These are phyloP conservation scores for Globisporangium cystogenes DNA, from an alignment of 352 stramenopile genomes.

Conservation along the genomic window DNA sequence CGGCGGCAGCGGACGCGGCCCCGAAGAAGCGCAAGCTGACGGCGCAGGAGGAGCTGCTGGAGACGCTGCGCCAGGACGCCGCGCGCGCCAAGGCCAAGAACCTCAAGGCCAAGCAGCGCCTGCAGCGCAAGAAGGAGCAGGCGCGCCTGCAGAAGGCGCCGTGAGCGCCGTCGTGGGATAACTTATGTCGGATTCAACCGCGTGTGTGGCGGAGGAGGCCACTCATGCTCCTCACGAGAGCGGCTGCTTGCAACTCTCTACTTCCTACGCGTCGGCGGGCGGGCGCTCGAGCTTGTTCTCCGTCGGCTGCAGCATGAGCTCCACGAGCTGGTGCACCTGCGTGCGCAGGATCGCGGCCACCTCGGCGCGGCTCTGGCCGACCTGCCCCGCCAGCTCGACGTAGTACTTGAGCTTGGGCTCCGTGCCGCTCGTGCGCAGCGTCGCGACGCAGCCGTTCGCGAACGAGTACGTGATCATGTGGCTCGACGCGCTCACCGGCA, in stretches of 20 bases:
- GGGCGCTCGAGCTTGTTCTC: conserved; percentile 73
- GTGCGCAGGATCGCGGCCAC: conserved; percentile 43
- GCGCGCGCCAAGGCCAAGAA: conserved; percentile 71
- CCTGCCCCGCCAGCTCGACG: conserved; percentile 85
- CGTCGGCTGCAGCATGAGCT: conserved; percentile 77
- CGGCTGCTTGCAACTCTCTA: neutral
- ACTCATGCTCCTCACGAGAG: neutral
- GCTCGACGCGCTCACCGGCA: conserved; percentile 90
- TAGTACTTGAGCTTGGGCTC: conserved; percentile 99
- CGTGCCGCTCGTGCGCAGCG: conserved; percentile 96
- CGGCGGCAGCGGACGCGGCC: neutral
- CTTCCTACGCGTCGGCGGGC: conserved; percentile 18
- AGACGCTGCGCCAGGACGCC: conserved; percentile 58
- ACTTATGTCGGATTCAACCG: neutral
- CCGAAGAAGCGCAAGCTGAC: conserved; percentile 60
- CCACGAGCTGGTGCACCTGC: conserved; percentile 73
- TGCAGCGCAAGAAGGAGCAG: conserved; percentile 73
- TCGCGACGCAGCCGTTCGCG: conserved; percentile 93
- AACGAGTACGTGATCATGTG: conserved; percentile 98
- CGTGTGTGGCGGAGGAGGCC: neutral
- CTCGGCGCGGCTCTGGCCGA: conserved; percentile 59
- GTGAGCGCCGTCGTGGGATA: neutral
- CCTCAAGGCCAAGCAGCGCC: conserved; percentile 62
- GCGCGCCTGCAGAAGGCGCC: conserved; percentile 19
- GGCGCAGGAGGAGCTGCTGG: conserved; percentile 63